Conservation (phyloP, 805 yeast genomes). For the Metschnikowia lunata region DNA sequence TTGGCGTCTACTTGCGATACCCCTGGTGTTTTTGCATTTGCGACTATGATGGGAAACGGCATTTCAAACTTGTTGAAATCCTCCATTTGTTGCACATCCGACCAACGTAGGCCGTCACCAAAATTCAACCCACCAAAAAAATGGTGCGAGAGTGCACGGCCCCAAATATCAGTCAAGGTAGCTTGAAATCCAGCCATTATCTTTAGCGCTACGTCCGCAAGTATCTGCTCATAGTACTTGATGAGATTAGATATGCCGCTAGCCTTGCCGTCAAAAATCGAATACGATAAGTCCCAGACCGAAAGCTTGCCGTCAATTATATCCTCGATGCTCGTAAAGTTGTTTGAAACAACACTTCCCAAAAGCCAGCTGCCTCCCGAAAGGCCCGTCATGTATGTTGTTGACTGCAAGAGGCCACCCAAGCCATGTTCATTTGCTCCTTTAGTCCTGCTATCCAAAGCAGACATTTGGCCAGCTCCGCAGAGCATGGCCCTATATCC, state of each 20-base stretch:
- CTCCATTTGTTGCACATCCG: constrained; percentile 17
- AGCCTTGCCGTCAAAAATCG: constrained; percentile 31
- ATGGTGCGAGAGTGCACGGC: constrained; percentile 34
- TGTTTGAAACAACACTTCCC: constrained; percentile 49
- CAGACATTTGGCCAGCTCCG: constrained; percentile 10
- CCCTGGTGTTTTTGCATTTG: constrained; percentile 36
- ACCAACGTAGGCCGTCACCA: constrained; percentile 16
- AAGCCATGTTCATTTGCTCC: constrained; percentile 8
- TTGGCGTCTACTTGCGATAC: constrained; percentile 22
- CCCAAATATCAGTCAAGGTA: constrained; percentile 39
- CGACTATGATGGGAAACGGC: constrained; percentile 50
- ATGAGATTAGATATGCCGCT: constrained; percentile 22
- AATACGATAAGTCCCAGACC: constrained; percentile 31
- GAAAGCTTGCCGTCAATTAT: constrained; percentile 20
- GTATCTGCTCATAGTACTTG: constrained; percentile 20
- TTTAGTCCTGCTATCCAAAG: constrained; percentile 7
- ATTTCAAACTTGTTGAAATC: constrained; percentile 24
- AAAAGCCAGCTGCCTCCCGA: constrained; percentile 11
- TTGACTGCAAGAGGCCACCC: constrained; percentile 11
- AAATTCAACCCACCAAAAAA: constrained; percentile 26
- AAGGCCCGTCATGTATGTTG: constrained; percentile 9
- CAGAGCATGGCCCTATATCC: constrained; percentile 11
- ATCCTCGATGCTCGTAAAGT: constrained; percentile 48
- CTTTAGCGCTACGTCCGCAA: constrained; percentile 24
- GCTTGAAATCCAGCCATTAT: constrained; percentile 30